Percentiles rank a stretch among this genome's conserved stretches.
Conservation (phyloP, 2,329 filamentous ascomycete species). For the Fusarium udum region DNA sequence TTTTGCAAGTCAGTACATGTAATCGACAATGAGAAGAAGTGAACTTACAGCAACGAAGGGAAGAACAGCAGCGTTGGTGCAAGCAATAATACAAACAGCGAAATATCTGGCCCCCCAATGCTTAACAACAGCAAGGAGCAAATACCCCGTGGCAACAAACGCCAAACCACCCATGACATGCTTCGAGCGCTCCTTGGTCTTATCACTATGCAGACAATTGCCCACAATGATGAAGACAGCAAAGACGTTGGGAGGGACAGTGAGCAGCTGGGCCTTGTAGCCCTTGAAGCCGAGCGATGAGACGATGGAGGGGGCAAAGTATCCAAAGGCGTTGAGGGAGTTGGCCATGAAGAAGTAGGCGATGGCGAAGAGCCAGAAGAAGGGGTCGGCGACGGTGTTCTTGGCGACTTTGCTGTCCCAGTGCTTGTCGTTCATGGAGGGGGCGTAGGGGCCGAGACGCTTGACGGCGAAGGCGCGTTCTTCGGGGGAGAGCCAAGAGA, state of each 20-base stretch:
- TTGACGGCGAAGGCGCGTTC: conserved; percentile 49
- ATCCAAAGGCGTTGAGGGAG: conserved; percentile 49
- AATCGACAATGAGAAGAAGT: fast-evolving
- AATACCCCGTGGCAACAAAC: conserved; percentile 44
- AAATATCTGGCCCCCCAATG: conserved; percentile 46
- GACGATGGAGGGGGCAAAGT: conserved; percentile 50
- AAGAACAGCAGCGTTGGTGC: conserved; percentile 47
- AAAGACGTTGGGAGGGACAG: conserved; percentile 50
- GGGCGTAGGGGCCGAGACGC: conserved; percentile 48
- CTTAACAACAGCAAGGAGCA: conserved; percentile 44
- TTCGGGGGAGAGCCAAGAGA: conserved; percentile 45
- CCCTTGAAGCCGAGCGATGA: conserved; percentile 48
- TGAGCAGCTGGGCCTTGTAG: conserved; percentile 48
- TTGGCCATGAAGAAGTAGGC: conserved; percentile 48
- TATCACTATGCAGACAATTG: conserved; percentile 46
- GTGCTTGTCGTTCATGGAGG: conserved; percentile 49
- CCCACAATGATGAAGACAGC: conserved; percentile 48
- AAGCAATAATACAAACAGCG: conserved; percentile 47
- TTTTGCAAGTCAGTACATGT: conserved; percentile 5
- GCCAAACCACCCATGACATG: conserved; percentile 44
- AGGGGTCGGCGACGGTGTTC: conserved; percentile 46
- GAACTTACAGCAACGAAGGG: conserved; percentile 47
- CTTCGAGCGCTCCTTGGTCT: conserved; percentile 46
- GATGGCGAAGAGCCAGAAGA: conserved; percentile 48
- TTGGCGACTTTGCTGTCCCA: conserved; percentile 47